A percentile compares a stretch with the other conserved stretches of the same genome.
phyloP scores from a whole-genome alignment of 768 basidiomycete species.

The Tulasnella calospora region DNA sequence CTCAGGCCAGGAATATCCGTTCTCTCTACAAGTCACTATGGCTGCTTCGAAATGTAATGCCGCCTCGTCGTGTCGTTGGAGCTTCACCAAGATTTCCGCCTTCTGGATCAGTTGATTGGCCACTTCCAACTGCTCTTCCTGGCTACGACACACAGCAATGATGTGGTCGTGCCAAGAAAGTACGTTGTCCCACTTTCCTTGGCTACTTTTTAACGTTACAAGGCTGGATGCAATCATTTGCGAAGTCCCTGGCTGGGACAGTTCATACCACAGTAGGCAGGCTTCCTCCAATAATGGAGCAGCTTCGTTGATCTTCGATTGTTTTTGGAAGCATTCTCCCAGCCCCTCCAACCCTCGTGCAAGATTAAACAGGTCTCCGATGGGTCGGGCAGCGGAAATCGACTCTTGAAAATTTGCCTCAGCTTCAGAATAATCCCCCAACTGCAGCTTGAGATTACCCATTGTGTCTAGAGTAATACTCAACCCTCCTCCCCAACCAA shows the following conservation, averaged over 20 bases:
- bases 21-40: neutral
- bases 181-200: neutral
- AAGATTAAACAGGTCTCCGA: neutral
- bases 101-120: neutral
- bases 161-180: neutral
- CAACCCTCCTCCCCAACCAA: neutral
- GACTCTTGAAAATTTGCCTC: neutral
- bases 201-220: neutral
- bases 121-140: neutral
- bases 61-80: neutral
- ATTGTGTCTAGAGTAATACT: neutral
- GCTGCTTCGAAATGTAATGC: neutral
- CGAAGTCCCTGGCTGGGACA: neutral
- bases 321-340: neutral
- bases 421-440: neutral
- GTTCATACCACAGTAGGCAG: neutral
- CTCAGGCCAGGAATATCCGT: neutral
- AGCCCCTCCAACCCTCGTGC: neutral
- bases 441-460: neutral
- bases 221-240: too few species aligned
- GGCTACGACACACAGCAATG: neutral
- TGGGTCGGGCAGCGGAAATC: neutral
- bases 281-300: neutral
- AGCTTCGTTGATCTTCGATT: neutral
- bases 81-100: neutral